These are phyloP conservation scores for Kwoniella pini DNA, from an alignment of 768 basidiomycete species.

Conservation along the genomic window DNA sequence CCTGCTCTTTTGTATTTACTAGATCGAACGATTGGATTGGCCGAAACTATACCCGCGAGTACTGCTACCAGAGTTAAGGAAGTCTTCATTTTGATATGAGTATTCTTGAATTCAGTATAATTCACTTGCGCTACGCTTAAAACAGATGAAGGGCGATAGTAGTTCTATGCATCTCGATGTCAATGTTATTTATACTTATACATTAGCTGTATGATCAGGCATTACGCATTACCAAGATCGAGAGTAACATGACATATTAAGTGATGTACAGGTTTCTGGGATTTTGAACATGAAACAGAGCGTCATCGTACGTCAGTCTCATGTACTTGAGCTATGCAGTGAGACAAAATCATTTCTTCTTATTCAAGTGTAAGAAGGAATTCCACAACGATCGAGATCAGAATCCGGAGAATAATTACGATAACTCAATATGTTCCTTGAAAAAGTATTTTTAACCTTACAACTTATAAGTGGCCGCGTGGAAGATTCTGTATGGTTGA, in stretches of 20 bases:
- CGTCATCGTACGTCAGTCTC: constrained; percentile 4
- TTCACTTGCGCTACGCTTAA: too few species aligned
- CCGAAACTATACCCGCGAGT: neutral
- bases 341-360: neutral
- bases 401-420: too few species aligned
- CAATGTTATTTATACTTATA: too few species aligned
- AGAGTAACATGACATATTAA: neutral
- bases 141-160: too few species aligned
- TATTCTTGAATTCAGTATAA: neutral
- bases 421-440: too few species aligned
- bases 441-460: too few species aligned
- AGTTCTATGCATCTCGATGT: too few species aligned
- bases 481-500: too few species aligned
- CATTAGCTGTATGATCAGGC: neutral
- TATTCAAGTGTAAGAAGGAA: neutral
- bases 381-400: neutral
- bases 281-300: too few species aligned
- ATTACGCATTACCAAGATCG: neutral
- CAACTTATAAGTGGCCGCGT: too few species aligned
- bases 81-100: constrained; percentile 11
- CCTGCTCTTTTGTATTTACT: constrained; percentile 8
- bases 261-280: too few species aligned
- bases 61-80: neutral
- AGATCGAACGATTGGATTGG: constrained; percentile 16
- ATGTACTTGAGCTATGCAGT: neutral